Base-by-base conservation (phyloP, 306 rosid species). In the Coriaria nepalensis region DNA sequence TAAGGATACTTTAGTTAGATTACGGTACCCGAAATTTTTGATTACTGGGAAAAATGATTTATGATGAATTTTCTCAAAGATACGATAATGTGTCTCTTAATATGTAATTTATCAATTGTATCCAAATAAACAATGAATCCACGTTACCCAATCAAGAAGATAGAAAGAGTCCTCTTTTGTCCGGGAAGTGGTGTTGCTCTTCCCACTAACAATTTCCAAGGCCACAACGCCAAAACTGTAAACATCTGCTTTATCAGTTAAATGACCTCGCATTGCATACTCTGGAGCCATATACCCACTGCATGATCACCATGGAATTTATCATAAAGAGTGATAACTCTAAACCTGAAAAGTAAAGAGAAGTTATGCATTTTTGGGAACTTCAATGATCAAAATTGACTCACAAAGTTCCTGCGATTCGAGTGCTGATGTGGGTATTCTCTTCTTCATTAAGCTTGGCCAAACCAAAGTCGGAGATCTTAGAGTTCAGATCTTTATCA, bases 391-490 rank as follows among this genome's bases (percentile, higher is more conserved):
- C 36, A 14, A 48, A 0, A 15, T 35, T 5, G 33, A 46, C 87
- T 69, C 56, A 81, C 93, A 51, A 62, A 35, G 95, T 86, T 62
- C 94, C 92, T 4, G 79, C 85, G 41, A 78, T 53, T 47, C 80
- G 54, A 6, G 92, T 82, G 59, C 75, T 82, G 11, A 87, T 73
- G 52, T 87, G 96, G 11, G 92, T 79, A 8, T 62, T 34, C 8
- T 62, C 94, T 33, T 67, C 84, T 43, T 82, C 94, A 37, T 78
- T 67, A 40, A 82, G 96, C 55, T 73, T 87, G 39, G 93, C 93
- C 65, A 82, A 63, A 20, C 93, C 77, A 53, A 82, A 80, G 61
- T 87, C 94, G 2, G 78, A 78, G 58, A 87, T 82, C 55, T 87
- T 87, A 4, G 82, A 75, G 10, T 47, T 70, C 8, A 82, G 80